These are phyloP conservation scores for Phylloporus arenicola DNA, from an alignment of 768 basidiomycete species.

Conservation along the genomic window DNA sequence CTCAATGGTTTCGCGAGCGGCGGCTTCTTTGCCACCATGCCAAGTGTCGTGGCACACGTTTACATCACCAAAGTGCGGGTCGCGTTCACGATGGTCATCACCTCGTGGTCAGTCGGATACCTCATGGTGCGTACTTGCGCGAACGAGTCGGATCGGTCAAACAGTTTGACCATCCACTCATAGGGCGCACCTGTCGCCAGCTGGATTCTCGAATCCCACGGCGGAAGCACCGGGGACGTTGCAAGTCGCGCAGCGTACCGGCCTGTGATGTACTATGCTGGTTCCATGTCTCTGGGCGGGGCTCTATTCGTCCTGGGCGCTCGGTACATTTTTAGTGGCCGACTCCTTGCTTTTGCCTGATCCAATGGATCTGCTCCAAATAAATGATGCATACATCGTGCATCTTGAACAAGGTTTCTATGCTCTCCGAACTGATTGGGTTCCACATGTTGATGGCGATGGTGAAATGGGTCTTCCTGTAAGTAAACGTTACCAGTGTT, in stretches of 20 bases:
- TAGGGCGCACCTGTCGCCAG: constrained; percentile 29
- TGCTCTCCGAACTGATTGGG: background rate
- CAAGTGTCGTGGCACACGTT: constrained; percentile 26
- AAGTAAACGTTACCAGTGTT: background rate
- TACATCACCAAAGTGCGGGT: constrained; percentile 29
- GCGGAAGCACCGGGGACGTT: constrained; percentile 9
- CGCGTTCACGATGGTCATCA: constrained; percentile 32
- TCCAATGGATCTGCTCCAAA: background rate
- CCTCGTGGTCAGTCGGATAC: constrained; percentile 30
- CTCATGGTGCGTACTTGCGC: constrained; percentile 12
- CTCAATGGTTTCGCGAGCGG: constrained; percentile 29
- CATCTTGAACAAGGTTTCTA: background rate
- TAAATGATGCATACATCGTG: background rate
- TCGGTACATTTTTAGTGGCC: constrained; percentile 4
- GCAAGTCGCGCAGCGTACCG: constrained; percentile 21
- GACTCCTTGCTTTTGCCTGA: constrained; percentile 14
- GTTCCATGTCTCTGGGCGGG: constrained; percentile 23
- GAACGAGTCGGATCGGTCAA: background rate
- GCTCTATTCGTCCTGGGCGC: constrained; percentile 16
- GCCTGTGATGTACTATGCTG: constrained; percentile 30
- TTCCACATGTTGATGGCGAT: background rate
- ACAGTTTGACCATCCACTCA: background rate
- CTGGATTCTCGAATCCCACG: constrained; percentile 26
- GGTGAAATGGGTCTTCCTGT: background rate
- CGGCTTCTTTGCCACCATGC: constrained; percentile 33